phyloP scores from a whole-genome alignment of 495 filamentous ascomycete species.

The Chaetomidium leptoderma region DNA sequence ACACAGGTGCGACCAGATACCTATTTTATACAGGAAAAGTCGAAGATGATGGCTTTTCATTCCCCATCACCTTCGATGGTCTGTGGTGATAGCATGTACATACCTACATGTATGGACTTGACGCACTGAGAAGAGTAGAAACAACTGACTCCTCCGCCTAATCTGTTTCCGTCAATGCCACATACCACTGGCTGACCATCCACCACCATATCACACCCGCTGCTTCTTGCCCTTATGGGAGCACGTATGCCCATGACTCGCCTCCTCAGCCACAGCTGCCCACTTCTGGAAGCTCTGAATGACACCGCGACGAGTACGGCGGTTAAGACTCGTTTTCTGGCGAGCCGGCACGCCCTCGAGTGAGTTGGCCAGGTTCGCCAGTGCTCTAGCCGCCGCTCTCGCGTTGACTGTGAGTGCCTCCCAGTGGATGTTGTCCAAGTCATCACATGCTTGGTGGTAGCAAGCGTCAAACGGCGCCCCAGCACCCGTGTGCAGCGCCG shows the following conservation, averaged over 20 bases:
- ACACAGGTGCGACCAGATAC: too few relatives aligned
- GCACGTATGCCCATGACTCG: slow-evolving; percentile 16
- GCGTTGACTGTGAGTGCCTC: slow-evolving; percentile 57
- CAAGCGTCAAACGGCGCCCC: slow-evolving; percentile 56
- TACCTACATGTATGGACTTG: too few relatives aligned
- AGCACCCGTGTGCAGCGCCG: slow-evolving; percentile 63
- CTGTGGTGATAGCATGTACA: too few relatives aligned
- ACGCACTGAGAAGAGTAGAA: too few relatives aligned
- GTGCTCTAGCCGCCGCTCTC: slow-evolving; percentile 54
- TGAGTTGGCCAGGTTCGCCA: slow-evolving; percentile 46
- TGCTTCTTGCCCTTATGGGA: slow-evolving; percentile 16
- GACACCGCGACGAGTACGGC: slow-evolving; percentile 18
- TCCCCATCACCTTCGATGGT: too few relatives aligned
- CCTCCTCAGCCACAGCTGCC: slow-evolving; percentile 18
- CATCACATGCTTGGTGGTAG: slow-evolving; percentile 60
- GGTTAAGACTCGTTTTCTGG: slow-evolving; percentile 21
- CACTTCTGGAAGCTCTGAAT: slow-evolving; percentile 16
- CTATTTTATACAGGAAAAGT: too few relatives aligned
- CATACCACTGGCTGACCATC: too few relatives aligned
- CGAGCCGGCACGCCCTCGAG: slow-evolving; percentile 41
- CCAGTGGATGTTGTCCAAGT: slow-evolving; percentile 54
- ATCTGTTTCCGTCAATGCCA: too few relatives aligned
- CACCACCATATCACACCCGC: neutral
- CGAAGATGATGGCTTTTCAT: too few relatives aligned
- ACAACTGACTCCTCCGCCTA: too few relatives aligned